These are phyloP conservation scores for Mallotus japonicus DNA, from an alignment of 441 rosid genomes.

Conservation along the genomic window DNA sequence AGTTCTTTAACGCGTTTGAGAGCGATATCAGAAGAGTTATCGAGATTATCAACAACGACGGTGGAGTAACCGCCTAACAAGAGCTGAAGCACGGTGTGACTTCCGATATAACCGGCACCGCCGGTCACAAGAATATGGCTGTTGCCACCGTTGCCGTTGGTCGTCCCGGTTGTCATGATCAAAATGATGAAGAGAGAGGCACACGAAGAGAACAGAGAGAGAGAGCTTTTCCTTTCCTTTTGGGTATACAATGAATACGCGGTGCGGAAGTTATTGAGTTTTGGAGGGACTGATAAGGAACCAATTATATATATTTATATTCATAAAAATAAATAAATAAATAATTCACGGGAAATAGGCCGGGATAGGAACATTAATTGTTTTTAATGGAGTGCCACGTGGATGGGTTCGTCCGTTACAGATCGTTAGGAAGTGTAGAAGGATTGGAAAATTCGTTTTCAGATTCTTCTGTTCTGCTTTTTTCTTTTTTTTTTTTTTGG, in stretches of 20 bases:
- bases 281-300: background rate
- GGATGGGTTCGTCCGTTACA: background rate
- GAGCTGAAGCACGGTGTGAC: constrained; percentile 85
- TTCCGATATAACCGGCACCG: constrained; percentile 94
- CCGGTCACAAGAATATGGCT: constrained; percentile 71
- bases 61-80: constrained; percentile 57
- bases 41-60: constrained; percentile 79
- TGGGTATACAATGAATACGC: background rate
- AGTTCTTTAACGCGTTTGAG: constrained; percentile 59
- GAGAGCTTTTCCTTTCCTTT: too few relatives aligned
- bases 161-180: background rate
- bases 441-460: background rate
- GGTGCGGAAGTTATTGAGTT: background rate
- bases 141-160: background rate
- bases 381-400: background rate
- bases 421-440: background rate
- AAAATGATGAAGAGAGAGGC: background rate
- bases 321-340: too few relatives aligned
- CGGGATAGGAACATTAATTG: too few relatives aligned
- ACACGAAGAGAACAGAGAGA: background rate
- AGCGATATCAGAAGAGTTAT: constrained; percentile 62
- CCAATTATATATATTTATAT: too few relatives aligned
- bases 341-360: too few relatives aligned
- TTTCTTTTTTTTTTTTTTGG: too few relatives aligned
- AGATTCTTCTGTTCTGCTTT: background rate